phyloP scores from a whole-genome alignment of 768 basidiomycete genomes.

The Podaxis sp. region DNA sequence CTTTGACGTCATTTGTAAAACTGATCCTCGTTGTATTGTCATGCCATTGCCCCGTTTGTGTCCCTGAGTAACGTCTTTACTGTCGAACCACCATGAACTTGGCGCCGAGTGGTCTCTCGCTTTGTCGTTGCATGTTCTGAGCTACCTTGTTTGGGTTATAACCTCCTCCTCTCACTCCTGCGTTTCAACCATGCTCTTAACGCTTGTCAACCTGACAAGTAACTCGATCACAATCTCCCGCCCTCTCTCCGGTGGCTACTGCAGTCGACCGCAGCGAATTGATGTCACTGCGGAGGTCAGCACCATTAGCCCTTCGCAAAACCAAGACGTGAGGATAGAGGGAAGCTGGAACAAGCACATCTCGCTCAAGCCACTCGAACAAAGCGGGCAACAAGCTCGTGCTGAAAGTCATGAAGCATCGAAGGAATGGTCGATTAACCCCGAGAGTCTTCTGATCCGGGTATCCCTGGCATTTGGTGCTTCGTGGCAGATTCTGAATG shows the following conservation, averaged over 20 bases:
- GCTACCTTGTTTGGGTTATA: not conserved
- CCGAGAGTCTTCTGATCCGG: slow-evolving; percentile 24
- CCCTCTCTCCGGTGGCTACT: not conserved
- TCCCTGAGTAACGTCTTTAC: not conserved
- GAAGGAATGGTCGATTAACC: slow-evolving; percentile 25
- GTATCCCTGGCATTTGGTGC: slow-evolving; percentile 31
- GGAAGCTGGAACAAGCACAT: not conserved
- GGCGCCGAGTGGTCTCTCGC: not conserved
- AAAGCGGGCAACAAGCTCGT: not conserved
- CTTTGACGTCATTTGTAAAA: not conserved
- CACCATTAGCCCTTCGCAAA: slow-evolving; percentile 7
- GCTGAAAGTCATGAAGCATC: slow-evolving; percentile 5
- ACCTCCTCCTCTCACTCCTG: not conserved
- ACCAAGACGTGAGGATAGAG: not conserved
- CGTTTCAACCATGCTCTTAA: slow-evolving; percentile 15
- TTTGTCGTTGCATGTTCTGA: not conserved
- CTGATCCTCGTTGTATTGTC: not conserved
- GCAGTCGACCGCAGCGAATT: not conserved
- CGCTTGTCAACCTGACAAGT: slow-evolving; percentile 27
- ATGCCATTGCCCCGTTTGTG: not conserved
- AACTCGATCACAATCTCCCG: slow-evolving; percentile 21
- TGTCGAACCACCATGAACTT: not conserved
- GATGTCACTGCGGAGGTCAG: not conserved
- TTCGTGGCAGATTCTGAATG: slow-evolving; percentile 44
- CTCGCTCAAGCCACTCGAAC: not conserved